Percentiles rank a stretch among this genome's conserved stretches.
Evolutionary conservation across 2,329 filamentous ascomycete species (phyloP).

Genomic region (Alternaria conjuncta): DNA sequence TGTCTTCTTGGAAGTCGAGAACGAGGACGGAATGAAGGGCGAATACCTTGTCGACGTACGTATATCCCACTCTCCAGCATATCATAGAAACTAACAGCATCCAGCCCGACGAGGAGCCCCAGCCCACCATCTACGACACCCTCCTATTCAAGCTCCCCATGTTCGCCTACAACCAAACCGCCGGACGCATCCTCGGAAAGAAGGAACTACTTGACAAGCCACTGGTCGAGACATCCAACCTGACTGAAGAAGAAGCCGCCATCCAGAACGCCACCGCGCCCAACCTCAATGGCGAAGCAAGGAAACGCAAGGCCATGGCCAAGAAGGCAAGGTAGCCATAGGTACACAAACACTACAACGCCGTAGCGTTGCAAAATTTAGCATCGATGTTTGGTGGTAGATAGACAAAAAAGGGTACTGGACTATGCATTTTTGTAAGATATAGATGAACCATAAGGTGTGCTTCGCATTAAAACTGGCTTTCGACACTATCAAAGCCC

Average conservation of each 20-base stretch:
- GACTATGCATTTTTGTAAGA: slow-evolving; percentile 2
- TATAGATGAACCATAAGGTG: neutral
- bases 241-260: slow-evolving; percentile 48
- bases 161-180: slow-evolving; percentile 67
- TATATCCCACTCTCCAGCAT: too few species aligned
- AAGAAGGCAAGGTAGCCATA: slow-evolving; percentile 30
- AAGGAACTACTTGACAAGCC: slow-evolving; percentile 46
- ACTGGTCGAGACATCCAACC: slow-evolving; percentile 44
- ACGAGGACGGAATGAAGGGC: slow-evolving; percentile 81
- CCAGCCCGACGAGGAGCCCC: slow-evolving; percentile 78
- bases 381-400: slow-evolving; percentile 1
- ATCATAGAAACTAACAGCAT: too few species aligned
- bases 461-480: neutral
- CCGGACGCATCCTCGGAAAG: slow-evolving; percentile 53
- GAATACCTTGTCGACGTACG: slow-evolving; percentile 87
- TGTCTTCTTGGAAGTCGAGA: slow-evolving; percentile 92
- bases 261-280: slow-evolving; percentile 52
- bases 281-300: slow-evolving; percentile 55
- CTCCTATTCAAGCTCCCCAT: slow-evolving; percentile 79
- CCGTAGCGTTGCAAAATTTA: neutral
- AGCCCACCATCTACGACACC: slow-evolving; percentile 81
- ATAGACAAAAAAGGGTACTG: neutral
- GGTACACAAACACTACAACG: neutral
- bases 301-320: slow-evolving; percentile 48
- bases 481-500: neutral